Base-by-base conservation (phyloP, 2,329 filamentous ascomycete species). In the Fusarium sp. region DNA sequence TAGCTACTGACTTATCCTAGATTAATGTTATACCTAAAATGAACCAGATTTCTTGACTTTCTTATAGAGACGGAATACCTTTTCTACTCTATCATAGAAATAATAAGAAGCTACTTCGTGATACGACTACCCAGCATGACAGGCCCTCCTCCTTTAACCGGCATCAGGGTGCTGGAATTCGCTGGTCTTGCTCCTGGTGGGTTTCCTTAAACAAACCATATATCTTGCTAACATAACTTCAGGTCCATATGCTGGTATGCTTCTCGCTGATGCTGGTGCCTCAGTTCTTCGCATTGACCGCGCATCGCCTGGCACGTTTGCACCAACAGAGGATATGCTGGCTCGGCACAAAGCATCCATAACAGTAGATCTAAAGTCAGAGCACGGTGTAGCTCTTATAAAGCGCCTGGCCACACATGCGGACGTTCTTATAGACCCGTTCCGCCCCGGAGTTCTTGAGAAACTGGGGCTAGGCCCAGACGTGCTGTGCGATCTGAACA, bases 391-490 rank as follows among this genome's bases (percentile, higher is more conserved):
- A 15, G 84, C 85, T 2, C 83, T 98, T 9, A 80, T 97, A 56
- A 90, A 89, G 65, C 82, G 85, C 5, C 84, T 98, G 2, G 38
- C 80, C 82, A 18, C 89, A 59, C 92, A 95, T 78, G 84, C 96
- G 41, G 95, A 98, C 80, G 85, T 98, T 38, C 80, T 98, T 29
- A 96, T 98, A 79, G 96, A 98, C 79, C 95, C 96, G 0, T 98
- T 94, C 84, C 92, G 95, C 0, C 95, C 95, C 0, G 94, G 94
- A 38, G 93, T 98, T 1, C 87, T 98, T 4, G 95, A 98, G 81
- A 92, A 91, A 54, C 88, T 95, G 12, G 92, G 92, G 0, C 87
- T 98, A 2, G 90, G 89, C 0, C 95, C 95, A 10, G 85, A 87
- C 0, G 86, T 87, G 2, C 84, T 98, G 10, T 82, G 89, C 29